These are phyloP conservation scores for Neurospora sp. DNA, from an alignment of 495 filamentous ascomycete genomes.

Conservation along the genomic window DNA sequence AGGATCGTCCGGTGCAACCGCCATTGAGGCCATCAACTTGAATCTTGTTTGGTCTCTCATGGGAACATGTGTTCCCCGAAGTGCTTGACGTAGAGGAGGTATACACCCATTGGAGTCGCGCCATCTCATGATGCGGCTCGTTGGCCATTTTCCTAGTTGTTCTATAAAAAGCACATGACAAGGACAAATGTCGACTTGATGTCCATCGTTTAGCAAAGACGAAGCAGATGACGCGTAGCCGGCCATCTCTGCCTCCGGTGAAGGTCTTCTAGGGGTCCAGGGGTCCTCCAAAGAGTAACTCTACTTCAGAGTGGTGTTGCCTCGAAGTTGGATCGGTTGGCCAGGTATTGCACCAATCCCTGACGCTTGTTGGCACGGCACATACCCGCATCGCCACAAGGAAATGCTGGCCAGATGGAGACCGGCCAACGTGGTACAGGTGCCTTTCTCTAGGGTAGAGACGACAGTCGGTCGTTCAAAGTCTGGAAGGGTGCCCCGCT, in stretches of 20 bases:
- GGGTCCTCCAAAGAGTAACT: background rate
- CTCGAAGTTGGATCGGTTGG: background rate
- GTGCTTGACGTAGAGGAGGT: background rate
- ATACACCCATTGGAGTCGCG: background rate
- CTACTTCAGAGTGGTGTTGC: background rate
- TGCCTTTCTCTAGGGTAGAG: background rate
- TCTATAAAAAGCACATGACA: background rate
- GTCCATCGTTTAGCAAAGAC: background rate
- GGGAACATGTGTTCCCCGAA: background rate
- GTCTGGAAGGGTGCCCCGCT: background rate
- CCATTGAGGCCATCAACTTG: background rate
- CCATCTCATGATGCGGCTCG: background rate
- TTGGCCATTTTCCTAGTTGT: background rate
- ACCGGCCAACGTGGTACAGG: background rate
- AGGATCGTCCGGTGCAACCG: background rate
- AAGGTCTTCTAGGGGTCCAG: background rate
- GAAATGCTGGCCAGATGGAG: background rate
- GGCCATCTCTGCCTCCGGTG: background rate
- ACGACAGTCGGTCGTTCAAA: background rate
- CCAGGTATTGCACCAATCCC: background rate
- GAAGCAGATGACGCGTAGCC: background rate
- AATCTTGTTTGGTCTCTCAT: background rate
- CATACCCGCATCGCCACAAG: background rate
- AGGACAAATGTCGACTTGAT: background rate
- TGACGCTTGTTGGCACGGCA: background rate